Base-by-base conservation (phyloP, 108 stramenopile genomes). In the Nitzschia sp. region DNA sequence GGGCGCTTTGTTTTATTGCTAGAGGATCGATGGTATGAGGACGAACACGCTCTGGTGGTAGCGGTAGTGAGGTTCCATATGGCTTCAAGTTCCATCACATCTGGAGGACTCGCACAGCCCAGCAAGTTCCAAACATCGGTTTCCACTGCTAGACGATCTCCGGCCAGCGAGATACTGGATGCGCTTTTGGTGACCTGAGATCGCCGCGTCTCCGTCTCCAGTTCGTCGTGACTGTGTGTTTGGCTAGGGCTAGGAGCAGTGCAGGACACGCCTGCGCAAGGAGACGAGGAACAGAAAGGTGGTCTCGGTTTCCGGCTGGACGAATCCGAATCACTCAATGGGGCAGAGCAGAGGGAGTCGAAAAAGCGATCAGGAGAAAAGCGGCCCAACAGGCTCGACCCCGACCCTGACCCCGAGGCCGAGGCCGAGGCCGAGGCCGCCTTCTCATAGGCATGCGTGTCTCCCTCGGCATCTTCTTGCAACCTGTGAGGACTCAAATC, bases 121-220 rank as follows among this genome's bases (percentile, higher is more conserved):
- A 76, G 23, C 11, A 76, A 38, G 5, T 57, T 36, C 68, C 66
- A 68, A 32, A 75, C 47, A 41, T 68, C 59, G 17, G 65, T 68
- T 15, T 55, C 57, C 9, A 75, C 53, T 23, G 31, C 5, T 16
- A 41, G 16, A 1, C 33, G 58, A 53, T 45, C 48, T 31, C 22
- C 46, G 48, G 60, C 2, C 0, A 13, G n/a, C n/a, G n/a, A n/a
- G n/a, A n/a, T n/a, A n/a, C n/a, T n/a, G n/a, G n/a, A n/a, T n/a
- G n/a, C n/a, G n/a, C n/a, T n/a, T n/a, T n/a, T n/a, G n/a, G n/a
- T n/a, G n/a, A n/a, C n/a, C n/a, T n/a, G n/a, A n/a, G n/a, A n/a
- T n/a, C n/a, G n/a, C n/a, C n/a, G n/a, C n/a, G n/a, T n/a, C n/a
- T n/a, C n/a, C n/a, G n/a, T n/a, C n/a, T n/a, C n/a, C n/a, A n/a